Conservation (phyloP, 2,329 filamentous ascomycete genomes). For the Colletotrichum sp. region DNA sequence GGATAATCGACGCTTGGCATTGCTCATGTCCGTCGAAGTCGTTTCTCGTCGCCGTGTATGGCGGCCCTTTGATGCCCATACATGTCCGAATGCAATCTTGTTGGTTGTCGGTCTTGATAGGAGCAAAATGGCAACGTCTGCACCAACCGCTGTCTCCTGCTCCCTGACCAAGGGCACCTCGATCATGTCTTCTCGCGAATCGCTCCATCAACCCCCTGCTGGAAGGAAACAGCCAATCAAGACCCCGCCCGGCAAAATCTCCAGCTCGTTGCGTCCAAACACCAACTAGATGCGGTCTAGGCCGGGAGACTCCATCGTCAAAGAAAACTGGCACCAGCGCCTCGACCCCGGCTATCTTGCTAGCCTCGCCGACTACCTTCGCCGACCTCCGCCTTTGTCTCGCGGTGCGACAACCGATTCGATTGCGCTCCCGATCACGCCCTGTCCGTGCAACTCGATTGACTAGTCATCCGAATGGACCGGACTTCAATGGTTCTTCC, state of each 20-base stretch:
- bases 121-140: background rate
- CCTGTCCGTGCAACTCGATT: background rate
- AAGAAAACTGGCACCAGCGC: background rate
- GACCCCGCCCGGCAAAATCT: background rate
- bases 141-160: background rate
- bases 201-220: background rate
- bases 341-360: background rate
- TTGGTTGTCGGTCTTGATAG: rapidly evolving
- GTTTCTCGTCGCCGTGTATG: background rate
- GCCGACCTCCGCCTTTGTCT: background rate
- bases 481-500: background rate
- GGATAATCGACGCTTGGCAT: background rate
- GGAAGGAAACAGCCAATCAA: background rate
- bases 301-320: background rate
- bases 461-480: background rate
- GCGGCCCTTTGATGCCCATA: background rate
- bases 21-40: background rate
- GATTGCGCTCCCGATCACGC: background rate
- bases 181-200: conserved; percentile 6
- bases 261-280: background rate
- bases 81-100: background rate
- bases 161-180: conserved; percentile 1
- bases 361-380: background rate
- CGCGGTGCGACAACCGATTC: background rate
- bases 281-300: background rate